Conservation (phyloP, 2,329 filamentous ascomycete genomes). For the Neophaeococcomyces aloes region DNA sequence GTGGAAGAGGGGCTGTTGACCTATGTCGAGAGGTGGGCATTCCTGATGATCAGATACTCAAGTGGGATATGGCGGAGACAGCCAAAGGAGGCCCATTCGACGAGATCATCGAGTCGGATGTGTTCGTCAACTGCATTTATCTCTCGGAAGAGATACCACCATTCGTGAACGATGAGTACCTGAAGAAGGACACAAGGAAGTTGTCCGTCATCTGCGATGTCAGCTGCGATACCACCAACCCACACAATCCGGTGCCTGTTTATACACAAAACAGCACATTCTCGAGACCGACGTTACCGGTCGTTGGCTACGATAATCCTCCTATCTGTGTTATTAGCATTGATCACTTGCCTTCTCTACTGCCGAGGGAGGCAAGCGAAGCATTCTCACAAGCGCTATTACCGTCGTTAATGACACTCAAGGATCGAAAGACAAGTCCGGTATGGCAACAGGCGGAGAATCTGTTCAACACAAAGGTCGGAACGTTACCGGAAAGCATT, state of each 20-base stretch:
- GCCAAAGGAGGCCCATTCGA: constrained; percentile 62
- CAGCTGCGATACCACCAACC: constrained; percentile 34
- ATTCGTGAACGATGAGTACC: constrained; percentile 63
- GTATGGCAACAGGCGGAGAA: constrained; percentile 84
- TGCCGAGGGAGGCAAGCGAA: constrained; percentile 79
- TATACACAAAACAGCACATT: constrained; percentile 82
- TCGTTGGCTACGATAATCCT: constrained; percentile 49
- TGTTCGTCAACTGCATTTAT: constrained; percentile 87
- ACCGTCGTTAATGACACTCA: constrained; percentile 65
- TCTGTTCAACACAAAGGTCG: constrained; percentile 63
- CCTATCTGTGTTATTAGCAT: constrained; percentile 74
- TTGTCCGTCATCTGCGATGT: constrained; percentile 76
- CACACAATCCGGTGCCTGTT: constrained; percentile 52
- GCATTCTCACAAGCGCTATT: constrained; percentile 70
- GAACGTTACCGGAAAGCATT: constrained; percentile 45
- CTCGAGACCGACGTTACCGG: constrained; percentile 71
- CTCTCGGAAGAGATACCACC: constrained; percentile 66
- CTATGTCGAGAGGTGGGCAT: constrained; percentile 66
- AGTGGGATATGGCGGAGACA: constrained; percentile 75
- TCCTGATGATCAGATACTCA: constrained; percentile 55
- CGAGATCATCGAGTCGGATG: constrained; percentile 63
- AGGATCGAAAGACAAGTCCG: constrained; percentile 56
- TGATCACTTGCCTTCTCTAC: constrained; percentile 70
- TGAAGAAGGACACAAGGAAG: constrained; percentile 58
- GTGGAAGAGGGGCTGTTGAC: constrained; percentile 74